Evolutionary conservation across 345 rosid genomes (phyloP).

Genomic region (Salix udensis): DNA sequence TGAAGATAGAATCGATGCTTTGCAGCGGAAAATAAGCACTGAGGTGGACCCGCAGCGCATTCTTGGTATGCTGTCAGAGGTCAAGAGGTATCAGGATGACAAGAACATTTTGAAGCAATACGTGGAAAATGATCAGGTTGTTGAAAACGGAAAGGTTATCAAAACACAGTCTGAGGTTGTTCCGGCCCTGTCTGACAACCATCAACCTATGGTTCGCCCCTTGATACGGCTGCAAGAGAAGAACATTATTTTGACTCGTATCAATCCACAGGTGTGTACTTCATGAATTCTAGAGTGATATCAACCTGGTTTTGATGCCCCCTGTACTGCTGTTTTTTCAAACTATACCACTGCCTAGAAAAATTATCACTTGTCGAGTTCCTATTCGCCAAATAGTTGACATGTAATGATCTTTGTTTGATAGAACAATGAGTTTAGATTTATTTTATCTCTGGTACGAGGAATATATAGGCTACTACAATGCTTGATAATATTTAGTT

Average conservation of each 20-base stretch:
- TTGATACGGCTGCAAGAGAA: conserved; percentile 81
- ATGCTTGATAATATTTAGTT: neutral
- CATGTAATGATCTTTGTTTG: neutral
- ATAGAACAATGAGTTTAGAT: neutral
- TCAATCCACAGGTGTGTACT: conserved; percentile 78
- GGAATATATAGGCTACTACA: neutral
- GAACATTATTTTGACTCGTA: conserved; percentile 89
- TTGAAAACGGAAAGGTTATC: conserved; percentile 86
- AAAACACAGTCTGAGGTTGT: conserved; percentile 71
- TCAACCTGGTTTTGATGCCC: neutral
- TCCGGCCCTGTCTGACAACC: conserved; percentile 75
- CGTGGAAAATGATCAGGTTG: conserved; percentile 83
- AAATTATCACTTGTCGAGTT: neutral
- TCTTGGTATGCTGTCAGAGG: conserved; percentile 70
- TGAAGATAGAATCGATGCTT: conserved; percentile 81
- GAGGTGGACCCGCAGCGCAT: conserved; percentile 76
- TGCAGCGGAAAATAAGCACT: conserved; percentile 63
- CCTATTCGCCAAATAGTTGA: neutral
- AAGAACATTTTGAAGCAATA: conserved; percentile 86
- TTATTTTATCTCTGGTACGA: neutral
- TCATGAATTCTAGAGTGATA: conserved; percentile 4
- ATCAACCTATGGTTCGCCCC: conserved; percentile 74
- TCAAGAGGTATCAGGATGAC: conserved; percentile 91
- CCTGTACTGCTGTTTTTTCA: neutral
- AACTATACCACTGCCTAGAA: neutral